phyloP scores from a whole-genome alignment of 148 eudicot genomes.

The Vaccinium myrtillus region DNA sequence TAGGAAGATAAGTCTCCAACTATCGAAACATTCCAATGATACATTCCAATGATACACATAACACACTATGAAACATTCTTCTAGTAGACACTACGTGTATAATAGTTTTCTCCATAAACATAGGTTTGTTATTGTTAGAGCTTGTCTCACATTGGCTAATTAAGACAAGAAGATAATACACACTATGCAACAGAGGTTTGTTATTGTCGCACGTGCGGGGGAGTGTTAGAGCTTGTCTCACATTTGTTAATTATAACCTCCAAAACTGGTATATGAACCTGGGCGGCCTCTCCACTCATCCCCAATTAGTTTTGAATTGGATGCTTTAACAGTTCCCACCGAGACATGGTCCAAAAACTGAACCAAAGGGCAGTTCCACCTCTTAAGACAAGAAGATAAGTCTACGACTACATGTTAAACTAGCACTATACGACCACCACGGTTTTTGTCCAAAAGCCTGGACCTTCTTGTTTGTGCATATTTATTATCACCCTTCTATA shows the following conservation, averaged over 20 bases:
- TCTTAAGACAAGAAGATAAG: background rate
- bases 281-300: too few relatives aligned
- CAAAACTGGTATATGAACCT: too few relatives aligned
- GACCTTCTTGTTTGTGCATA: conserved; percentile 1
- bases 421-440: background rate
- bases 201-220: too few relatives aligned
- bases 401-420: background rate
- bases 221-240: too few relatives aligned
- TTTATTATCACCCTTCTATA: background rate
- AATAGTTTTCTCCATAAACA: background rate
- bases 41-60: too few relatives aligned
- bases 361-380: background rate
- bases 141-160: too few relatives aligned
- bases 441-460: background rate
- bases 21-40: background rate
- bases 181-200: too few relatives aligned
- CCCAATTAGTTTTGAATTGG: too few relatives aligned
- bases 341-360: background rate
- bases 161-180: too few relatives aligned
- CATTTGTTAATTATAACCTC: too few relatives aligned
- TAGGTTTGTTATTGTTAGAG: too few relatives aligned
- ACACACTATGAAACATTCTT: too few relatives aligned
- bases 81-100: background rate
- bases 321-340: background rate
- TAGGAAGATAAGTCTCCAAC: background rate